Percentiles rank a stretch among this genome's conserved stretches.
These are phyloP conservation scores for Scedosporium dehoogii DNA, from an alignment of 2,329 filamentous ascomycete species.

Conservation along the genomic window DNA sequence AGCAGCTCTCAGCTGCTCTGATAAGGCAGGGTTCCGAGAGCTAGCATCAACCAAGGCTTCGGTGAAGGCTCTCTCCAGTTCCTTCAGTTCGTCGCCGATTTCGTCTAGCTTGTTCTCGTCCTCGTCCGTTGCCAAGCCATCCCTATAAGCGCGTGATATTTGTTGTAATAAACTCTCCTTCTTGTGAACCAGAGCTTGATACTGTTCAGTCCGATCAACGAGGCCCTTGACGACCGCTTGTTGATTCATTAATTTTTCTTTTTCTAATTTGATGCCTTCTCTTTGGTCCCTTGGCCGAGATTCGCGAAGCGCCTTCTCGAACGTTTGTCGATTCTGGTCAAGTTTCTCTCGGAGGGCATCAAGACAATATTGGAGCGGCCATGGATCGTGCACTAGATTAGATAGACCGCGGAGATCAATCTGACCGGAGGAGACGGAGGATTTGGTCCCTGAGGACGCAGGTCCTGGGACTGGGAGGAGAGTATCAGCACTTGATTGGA, in stretches of 20 bases:
- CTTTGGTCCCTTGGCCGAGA: slow-evolving; percentile 35
- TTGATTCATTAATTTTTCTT: slow-evolving; percentile 35
- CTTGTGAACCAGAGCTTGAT: slow-evolving; percentile 29
- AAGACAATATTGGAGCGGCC: background rate
- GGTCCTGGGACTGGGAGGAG: background rate
- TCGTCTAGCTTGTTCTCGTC: slow-evolving; percentile 41
- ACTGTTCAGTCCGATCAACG: slow-evolving; percentile 29
- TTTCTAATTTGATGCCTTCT: slow-evolving; percentile 37
- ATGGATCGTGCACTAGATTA: background rate
- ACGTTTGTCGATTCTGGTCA: slow-evolving; percentile 37
- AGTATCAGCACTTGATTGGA: slow-evolving; percentile 5
- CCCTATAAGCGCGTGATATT: slow-evolving; percentile 39
- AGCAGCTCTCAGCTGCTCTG: slow-evolving; percentile 17
- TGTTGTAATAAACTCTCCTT: slow-evolving; percentile 35
- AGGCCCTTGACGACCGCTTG: slow-evolving; percentile 33
- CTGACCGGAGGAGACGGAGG: background rate
- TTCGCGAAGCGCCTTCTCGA: slow-evolving; percentile 35
- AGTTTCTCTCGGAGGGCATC: slow-evolving; percentile 30
- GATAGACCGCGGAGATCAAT: background rate
- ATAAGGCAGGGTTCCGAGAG: slow-evolving; percentile 30
- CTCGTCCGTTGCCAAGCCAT: slow-evolving; percentile 39
- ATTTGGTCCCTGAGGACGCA: slow-evolving; percentile 1
- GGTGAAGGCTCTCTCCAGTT: slow-evolving; percentile 31
- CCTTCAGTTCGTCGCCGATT: slow-evolving; percentile 32
- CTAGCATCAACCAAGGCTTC: slow-evolving; percentile 31